Evolutionary conservation across 306 rosid species (phyloP).

Genomic region (Boehmeria nivea): DNA sequence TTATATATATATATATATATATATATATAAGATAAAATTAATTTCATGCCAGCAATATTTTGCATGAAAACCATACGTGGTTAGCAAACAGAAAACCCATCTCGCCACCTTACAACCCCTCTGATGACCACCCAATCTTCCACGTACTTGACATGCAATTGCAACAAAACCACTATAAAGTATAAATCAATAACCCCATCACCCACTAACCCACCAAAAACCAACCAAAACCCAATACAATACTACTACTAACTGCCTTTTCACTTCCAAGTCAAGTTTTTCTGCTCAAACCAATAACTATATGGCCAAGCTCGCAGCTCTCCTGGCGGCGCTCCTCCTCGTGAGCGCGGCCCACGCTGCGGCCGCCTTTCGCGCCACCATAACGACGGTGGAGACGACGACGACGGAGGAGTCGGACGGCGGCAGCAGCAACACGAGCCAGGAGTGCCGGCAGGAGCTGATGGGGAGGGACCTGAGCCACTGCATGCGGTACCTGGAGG

Average conservation of each 20-base stretch:
- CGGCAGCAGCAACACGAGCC: not conserved
- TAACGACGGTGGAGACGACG: not conserved
- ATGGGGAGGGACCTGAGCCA: not conserved
- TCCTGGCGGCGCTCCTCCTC: not conserved
- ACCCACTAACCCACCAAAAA: not conserved
- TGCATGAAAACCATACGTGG: too few species aligned
- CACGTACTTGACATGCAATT: slow-evolving; percentile 14
- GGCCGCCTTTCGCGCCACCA: not conserved
- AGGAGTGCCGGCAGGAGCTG: not conserved
- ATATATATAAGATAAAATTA: too few species aligned
- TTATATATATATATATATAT: too few species aligned
- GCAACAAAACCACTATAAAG: not conserved
- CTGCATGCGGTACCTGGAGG: not conserved
- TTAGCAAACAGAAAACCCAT: too few species aligned
- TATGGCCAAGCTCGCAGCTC: slow-evolving; percentile 9
- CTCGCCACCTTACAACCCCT: too few species aligned
- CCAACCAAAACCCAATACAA: not conserved
- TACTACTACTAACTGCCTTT: not conserved
- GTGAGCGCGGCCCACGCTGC: slow-evolving; percentile 7
- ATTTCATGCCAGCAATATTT: too few species aligned
- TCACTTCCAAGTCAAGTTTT: too few species aligned
- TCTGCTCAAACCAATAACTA: not conserved
- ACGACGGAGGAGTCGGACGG: not conserved
- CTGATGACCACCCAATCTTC: not conserved
- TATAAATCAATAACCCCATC: not conserved